Evolutionary conservation across 371 early-diverging fungal species (phyloP).

Genomic region (Mucor plumbeus): DNA sequence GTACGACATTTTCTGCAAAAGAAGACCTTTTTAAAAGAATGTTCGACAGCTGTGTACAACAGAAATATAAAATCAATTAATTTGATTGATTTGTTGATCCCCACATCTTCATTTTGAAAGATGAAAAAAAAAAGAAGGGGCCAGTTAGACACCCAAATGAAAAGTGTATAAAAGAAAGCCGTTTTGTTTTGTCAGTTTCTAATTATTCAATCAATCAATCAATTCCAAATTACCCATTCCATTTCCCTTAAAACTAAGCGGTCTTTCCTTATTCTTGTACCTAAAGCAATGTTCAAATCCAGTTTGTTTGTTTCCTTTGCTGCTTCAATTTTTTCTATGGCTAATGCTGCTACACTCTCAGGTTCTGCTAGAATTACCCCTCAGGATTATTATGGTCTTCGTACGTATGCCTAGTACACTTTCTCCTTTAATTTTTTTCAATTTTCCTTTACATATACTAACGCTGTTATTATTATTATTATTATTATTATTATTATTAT

Average conservation of each 20-base stretch:
- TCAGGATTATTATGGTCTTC: conserved; percentile 32
- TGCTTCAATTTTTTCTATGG: not conserved
- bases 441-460: not conserved
- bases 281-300: not conserved
- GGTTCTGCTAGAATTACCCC: conserved; percentile 32
- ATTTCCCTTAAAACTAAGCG: not conserved
- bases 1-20: conserved; percentile 7
- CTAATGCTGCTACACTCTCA: conserved; percentile 7
- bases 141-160: not conserved
- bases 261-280: not conserved
- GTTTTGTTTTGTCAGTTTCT: not conserved
- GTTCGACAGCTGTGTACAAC: not conserved
- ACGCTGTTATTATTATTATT: not conserved
- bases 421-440: not conserved
- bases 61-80: conserved; percentile 2
- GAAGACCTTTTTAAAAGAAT: not conserved
- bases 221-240: not conserved
- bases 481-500: not conserved
- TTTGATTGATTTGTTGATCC: conserved; percentile 5
- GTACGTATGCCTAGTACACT: conserved; percentile 13
- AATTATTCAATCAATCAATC: not conserved
- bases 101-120: not conserved
- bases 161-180: not conserved
- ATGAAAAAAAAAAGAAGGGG: too few relatives aligned
- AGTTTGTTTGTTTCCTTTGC: not conserved